Conservation (phyloP, 2,329 filamentous ascomycete species). For the Trichoderma sp. region DNA sequence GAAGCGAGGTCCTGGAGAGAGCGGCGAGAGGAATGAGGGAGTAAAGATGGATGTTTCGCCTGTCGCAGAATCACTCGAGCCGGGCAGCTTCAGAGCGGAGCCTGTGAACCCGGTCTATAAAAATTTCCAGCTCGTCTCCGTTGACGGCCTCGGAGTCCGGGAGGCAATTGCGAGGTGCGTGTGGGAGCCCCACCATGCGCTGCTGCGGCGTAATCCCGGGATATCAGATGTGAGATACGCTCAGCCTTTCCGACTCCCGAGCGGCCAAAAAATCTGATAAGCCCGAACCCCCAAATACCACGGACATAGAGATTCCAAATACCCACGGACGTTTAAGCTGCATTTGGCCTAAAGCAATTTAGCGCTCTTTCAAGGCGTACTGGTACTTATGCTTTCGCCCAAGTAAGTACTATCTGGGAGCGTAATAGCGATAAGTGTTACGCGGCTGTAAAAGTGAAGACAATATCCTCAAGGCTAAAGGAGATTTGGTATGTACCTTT, state of each 20-base stretch:
- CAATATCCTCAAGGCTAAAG: not conserved
- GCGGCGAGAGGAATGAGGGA: not conserved
- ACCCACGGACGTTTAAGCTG: not conserved
- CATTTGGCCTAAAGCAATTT: not conserved
- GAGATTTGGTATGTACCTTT: not conserved
- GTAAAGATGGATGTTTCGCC: not conserved
- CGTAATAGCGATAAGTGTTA: not conserved
- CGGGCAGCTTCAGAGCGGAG: conserved; percentile 19
- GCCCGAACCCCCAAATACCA: not conserved
- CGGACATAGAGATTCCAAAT: not conserved
- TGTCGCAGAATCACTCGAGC: conserved; percentile 5
- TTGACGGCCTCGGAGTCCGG: conserved; percentile 46
- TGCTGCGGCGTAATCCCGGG: conserved; percentile 20
- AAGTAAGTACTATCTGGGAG: not conserved
- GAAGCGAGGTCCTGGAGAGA: not conserved
- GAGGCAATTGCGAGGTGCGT: conserved; percentile 26
- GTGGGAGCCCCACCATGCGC: conserved; percentile 10
- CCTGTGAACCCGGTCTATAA: conserved; percentile 35
- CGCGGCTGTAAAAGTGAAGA: not conserved
- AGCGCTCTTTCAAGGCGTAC: not conserved
- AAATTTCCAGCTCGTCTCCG: conserved; percentile 43
- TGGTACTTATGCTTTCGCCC: not conserved
- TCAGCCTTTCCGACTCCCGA: not conserved
- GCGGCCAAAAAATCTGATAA: not conserved
- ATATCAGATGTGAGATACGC: not conserved